These are phyloP conservation scores for Phytomonas sp. DNA, from an alignment of 208 protist genomes.

Conservation along the genomic window DNA sequence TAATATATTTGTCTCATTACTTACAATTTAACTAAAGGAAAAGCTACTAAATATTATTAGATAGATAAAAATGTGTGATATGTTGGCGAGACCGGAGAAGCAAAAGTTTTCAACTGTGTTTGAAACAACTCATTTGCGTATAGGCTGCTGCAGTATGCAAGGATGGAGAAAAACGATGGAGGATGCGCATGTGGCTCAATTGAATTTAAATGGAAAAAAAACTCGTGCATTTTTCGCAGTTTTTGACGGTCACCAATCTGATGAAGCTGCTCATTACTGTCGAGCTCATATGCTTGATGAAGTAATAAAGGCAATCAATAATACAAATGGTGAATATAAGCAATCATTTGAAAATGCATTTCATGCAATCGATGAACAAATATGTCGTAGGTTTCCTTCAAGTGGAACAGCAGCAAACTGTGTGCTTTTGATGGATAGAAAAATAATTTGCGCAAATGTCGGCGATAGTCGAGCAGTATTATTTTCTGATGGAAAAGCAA, in stretches of 20 bases:
- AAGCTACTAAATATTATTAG: slow-evolving; percentile 8
- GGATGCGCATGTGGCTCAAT: slow-evolving; percentile 79
- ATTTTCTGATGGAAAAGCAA: slow-evolving; percentile 45
- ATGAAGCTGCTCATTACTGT: slow-evolving; percentile 74
- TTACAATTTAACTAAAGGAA: slow-evolving; percentile 12
- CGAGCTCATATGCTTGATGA: slow-evolving; percentile 67
- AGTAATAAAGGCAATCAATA: slow-evolving; percentile 33
- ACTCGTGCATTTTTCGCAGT: slow-evolving; percentile 76
- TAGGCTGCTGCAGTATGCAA: slow-evolving; percentile 89
- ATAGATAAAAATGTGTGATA: slow-evolving; percentile 61
- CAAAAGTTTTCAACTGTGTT: slow-evolving; percentile 88
- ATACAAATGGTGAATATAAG: slow-evolving; percentile 18
- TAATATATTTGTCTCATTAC: not conserved
- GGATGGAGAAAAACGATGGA: slow-evolving; percentile 89
- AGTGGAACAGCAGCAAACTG: slow-evolving; percentile 82
- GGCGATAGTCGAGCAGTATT: slow-evolving; percentile 89
- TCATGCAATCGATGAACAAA: slow-evolving; percentile 50
- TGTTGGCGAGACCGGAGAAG: slow-evolving; percentile 79
- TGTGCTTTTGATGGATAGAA: slow-evolving; percentile 49
- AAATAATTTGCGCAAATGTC: slow-evolving; percentile 85
- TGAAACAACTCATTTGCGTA: slow-evolving; percentile 72
- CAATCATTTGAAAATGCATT: slow-evolving; percentile 65
- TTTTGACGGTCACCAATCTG: slow-evolving; percentile 87
- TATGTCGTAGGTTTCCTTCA: slow-evolving; percentile 51
- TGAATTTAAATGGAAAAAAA: slow-evolving; percentile 72